Conservation (phyloP, 2,329 filamentous ascomycete genomes). For the Ceratocystis cubensis region DNA sequence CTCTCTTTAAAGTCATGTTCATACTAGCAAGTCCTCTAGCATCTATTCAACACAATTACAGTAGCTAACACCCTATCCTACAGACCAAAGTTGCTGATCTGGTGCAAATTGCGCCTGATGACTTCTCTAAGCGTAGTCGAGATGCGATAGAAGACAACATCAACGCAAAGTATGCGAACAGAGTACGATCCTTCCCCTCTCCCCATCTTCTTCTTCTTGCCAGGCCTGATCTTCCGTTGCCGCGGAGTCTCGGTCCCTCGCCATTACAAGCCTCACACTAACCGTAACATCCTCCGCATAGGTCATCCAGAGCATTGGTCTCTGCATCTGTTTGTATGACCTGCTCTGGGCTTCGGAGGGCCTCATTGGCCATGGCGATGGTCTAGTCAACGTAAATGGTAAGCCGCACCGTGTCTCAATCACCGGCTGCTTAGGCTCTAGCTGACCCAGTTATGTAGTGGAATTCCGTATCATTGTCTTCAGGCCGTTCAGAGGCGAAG, state of each 20-base stretch:
- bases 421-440: not conserved
- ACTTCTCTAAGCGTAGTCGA: constrained; percentile 72
- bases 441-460: constrained; percentile 40
- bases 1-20: constrained; percentile 31
- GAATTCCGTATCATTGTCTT: constrained; percentile 92
- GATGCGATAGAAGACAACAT: constrained; percentile 92
- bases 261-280: not conserved
- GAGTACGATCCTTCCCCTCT: constrained; percentile 36
- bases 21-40: constrained; percentile 34
- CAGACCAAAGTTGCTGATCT: constrained; percentile 91
- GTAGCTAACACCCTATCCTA: constrained; percentile 4
- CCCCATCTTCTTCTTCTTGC: not conserved
- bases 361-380: constrained; percentile 82
- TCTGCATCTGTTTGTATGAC: constrained; percentile 90
- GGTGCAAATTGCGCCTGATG: constrained; percentile 79
- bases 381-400: constrained; percentile 91
- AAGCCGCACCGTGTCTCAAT: constrained; percentile 23
- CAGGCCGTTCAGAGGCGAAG: constrained; percentile 88
- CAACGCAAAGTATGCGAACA: constrained; percentile 93
- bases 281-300: constrained; percentile 26
- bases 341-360: constrained; percentile 82
- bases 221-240: no score
- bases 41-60: not conserved
- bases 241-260: not conserved
- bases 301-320: constrained; percentile 84